Evolutionary conservation across 1,139 yeast species (phyloP), one percentile per base, ranked within the genome.

Genomic region (Pichia sp.): DNA sequence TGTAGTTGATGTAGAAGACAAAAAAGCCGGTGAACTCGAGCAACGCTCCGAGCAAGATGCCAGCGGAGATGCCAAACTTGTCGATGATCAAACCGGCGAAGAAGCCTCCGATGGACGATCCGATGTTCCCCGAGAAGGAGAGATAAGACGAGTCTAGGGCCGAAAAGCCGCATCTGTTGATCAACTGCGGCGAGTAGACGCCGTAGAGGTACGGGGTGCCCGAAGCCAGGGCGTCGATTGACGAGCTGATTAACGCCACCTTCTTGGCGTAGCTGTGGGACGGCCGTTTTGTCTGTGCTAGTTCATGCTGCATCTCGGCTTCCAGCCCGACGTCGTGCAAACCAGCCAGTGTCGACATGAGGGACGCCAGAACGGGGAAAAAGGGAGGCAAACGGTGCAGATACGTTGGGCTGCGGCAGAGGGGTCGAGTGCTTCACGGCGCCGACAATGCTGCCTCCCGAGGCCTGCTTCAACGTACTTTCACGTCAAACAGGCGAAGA

Each of bases 141-240:
- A 87, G 74, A 17, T 80, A 77, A 2, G 90, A 87, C 7, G 90
- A 80, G 59, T 81, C 81, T 0, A 81, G 73, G 0, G 86, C 78
- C 0, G 85, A 77, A 38, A 86, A 73, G 0, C 82, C 78, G 41
- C 86, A 80, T 59, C 75, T 72, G 43, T 75, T 73, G 38, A 84
- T 76, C 59, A 86, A 70, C 65, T 86, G 91, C 1, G 92, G 92
- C 2, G 89, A 82, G 65, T 83, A 87, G 14, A 82, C 81, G 1
- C 92, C 87, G 65, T 83, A 87, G 27, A 85, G 71, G 64, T 85
- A 86, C 0, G 89, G 87, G 1, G 92, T 85, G 0, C 93, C 92
- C 2, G 90, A 73, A 1, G 80, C 81, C 40, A 78, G 57, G 0
- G 82, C 75, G 4, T 75, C 78, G 6, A 77, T 56, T 2, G 71